Percentiles rank a stretch among this genome's conserved stretches.
Conservation (phyloP, 805 yeast genomes). For the Starmerella bombi region DNA sequence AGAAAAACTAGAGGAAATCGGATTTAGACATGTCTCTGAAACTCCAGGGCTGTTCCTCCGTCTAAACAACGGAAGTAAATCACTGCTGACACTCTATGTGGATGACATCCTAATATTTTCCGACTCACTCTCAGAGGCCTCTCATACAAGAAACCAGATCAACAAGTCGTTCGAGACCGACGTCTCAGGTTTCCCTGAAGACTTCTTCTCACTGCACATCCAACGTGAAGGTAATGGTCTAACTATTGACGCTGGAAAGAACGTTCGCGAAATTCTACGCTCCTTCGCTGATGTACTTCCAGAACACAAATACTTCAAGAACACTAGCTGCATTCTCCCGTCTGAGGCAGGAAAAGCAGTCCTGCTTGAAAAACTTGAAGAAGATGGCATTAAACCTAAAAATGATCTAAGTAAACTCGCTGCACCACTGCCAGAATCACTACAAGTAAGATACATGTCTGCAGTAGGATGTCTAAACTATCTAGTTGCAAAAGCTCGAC, state of each 20-base stretch:
- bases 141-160: neutral
- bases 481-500: slow-evolving; percentile 1
- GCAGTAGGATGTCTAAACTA: neutral
- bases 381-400: too few relatives aligned
- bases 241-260: neutral
- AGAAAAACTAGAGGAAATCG: neutral
- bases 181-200: neutral
- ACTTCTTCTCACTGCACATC: neutral
- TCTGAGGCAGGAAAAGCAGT: neutral
- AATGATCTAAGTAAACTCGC: neutral
- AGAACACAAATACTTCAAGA: neutral
- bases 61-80: neutral
- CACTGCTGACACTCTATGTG: neutral
- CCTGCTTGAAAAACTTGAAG: neutral
- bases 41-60: neutral
- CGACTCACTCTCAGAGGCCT: neutral
- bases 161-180: neutral
- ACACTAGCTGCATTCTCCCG: neutral
- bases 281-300: neutral
- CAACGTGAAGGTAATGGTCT: neutral
- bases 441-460: neutral
- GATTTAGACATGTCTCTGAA: neutral
- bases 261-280: neutral
- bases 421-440: neutral
- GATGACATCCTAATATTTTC: neutral